phyloP scores from a whole-genome alignment of 2,329 filamentous ascomycete species.

The Trichoderma aggressivum region DNA sequence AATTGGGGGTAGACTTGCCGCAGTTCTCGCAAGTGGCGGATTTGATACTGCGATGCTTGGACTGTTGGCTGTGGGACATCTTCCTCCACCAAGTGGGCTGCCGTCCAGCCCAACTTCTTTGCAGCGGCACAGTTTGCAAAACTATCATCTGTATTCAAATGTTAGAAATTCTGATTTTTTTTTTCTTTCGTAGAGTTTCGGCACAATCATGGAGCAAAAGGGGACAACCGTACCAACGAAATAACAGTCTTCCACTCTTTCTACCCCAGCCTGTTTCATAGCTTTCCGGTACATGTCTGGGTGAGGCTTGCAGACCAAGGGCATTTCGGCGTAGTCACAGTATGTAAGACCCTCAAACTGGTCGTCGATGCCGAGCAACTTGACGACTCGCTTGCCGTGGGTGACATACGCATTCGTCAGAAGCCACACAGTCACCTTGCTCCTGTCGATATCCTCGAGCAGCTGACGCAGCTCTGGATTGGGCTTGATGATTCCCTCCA shows the following conservation, averaged over 20 bases:
- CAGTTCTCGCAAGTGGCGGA: conserved; percentile 73
- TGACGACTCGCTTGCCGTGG: conserved; percentile 79
- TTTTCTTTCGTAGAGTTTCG: not conserved
- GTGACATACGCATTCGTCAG: conserved; percentile 95
- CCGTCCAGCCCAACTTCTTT: conserved; percentile 78
- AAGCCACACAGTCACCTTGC: conserved; percentile 85
- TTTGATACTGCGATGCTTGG: conserved; percentile 69
- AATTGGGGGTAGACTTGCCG: conserved; percentile 75
- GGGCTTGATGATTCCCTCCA: conserved; percentile 79
- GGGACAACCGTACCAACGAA: conserved; percentile 71
- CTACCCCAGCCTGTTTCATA: conserved; percentile 76
- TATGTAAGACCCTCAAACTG: conserved; percentile 93
- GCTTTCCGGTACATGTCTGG: conserved; percentile 81
- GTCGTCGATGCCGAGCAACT: conserved; percentile 76
- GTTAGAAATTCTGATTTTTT: not conserved
- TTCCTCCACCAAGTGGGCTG: conserved; percentile 81
- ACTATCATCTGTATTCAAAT: conserved; percentile 68
- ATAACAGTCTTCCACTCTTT: conserved; percentile 69
- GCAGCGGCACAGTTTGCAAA: conserved; percentile 76
- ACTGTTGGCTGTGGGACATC: conserved; percentile 59
- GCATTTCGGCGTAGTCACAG: conserved; percentile 76
- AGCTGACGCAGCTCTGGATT: conserved; percentile 70
- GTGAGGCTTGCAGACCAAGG: conserved; percentile 83
- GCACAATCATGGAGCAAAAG: too few species aligned
- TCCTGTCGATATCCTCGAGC: conserved; percentile 76